A percentile compares a stretch with the other conserved stretches of the same genome.
These are phyloP conservation scores for Eutrema yunnanense DNA, from an alignment of 345 rosid species.

Conservation along the genomic window DNA sequence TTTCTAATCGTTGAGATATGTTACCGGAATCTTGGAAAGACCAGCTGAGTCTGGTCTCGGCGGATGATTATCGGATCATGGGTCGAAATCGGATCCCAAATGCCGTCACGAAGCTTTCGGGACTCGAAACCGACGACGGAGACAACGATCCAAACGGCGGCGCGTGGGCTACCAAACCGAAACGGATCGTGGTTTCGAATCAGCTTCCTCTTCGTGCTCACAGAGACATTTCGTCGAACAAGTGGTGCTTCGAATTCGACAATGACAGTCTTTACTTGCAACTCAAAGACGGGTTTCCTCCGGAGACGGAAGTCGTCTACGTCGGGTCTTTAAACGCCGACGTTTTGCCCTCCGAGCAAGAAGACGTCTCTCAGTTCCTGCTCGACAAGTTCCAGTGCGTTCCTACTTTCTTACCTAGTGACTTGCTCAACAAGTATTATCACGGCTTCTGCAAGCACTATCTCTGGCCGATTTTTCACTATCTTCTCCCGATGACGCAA, in stretches of 20 bases:
- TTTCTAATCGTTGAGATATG: slow-evolving; percentile 17
- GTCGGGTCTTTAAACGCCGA: slow-evolving; percentile 62
- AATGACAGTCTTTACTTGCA: slow-evolving; percentile 46
- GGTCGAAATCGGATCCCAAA: slow-evolving; percentile 46
- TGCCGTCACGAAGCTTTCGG: slow-evolving; percentile 41
- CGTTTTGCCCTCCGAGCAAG: slow-evolving; percentile 47
- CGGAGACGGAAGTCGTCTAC: slow-evolving; percentile 47
- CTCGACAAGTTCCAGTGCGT: slow-evolving; percentile 51
- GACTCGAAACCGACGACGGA: slow-evolving; percentile 38
- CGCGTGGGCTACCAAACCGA: slow-evolving; percentile 13
- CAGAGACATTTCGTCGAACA: slow-evolving; percentile 29
- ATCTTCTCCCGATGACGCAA: slow-evolving; percentile 51
- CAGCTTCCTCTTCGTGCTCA: slow-evolving; percentile 52
- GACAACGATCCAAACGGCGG: slow-evolving; percentile 10
- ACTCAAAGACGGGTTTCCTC: slow-evolving; percentile 59
- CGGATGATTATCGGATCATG: slow-evolving; percentile 53
- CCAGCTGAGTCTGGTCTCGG: slow-evolving; percentile 46
- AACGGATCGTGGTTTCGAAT: slow-evolving; percentile 60
- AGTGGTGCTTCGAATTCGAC: slow-evolving; percentile 61
- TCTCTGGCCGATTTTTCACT: slow-evolving; percentile 85
- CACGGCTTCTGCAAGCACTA: slow-evolving; percentile 90
- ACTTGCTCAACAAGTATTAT: slow-evolving; percentile 47
- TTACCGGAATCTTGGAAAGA: slow-evolving; percentile 44
- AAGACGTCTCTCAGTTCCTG: slow-evolving; percentile 44
- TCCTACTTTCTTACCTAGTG: slow-evolving; percentile 62